Conservation (phyloP, 257 asterid species). For the Nicotiana paniculata region DNA sequence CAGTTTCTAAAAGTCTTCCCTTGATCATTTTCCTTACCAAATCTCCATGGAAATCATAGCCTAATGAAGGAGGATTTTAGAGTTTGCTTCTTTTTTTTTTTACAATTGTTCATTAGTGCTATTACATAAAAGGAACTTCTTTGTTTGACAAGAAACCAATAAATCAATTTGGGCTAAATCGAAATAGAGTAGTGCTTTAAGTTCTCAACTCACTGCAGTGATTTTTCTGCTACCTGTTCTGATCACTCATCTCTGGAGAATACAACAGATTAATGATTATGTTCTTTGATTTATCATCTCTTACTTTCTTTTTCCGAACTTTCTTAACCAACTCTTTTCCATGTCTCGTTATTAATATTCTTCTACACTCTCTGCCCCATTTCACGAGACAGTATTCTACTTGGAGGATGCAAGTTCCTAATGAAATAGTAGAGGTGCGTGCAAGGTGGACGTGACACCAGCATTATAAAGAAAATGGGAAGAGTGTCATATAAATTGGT, state of each 20-base stretch:
- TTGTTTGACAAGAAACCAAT: not conserved
- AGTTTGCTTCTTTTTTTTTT: not conserved
- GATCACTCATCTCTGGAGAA: not conserved
- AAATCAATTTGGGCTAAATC: not conserved
- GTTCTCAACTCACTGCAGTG: not conserved
- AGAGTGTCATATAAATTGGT: not conserved
- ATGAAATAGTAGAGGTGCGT: not conserved
- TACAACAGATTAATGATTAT: not conserved
- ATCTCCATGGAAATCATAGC: constrained; percentile 3
- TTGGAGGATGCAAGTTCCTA: not conserved
- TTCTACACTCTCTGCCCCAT: not conserved
- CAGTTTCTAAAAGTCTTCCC: not conserved
- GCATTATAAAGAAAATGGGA: not conserved
- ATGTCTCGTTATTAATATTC: not conserved
- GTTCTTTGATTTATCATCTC: not conserved
- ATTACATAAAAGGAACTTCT: not conserved
- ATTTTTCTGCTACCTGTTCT: not conserved
- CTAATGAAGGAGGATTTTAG: not conserved
- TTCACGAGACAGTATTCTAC: not conserved
- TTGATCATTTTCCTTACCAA: not conserved
- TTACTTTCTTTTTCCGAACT: not conserved
- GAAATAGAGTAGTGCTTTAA: not conserved
- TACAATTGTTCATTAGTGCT: not conserved
- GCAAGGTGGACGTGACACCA: not conserved
- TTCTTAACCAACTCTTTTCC: not conserved